Evolutionary conservation across 176 grass and related monocot genomes (phyloP).

Genomic region (Hordeum vulgare): DNA sequence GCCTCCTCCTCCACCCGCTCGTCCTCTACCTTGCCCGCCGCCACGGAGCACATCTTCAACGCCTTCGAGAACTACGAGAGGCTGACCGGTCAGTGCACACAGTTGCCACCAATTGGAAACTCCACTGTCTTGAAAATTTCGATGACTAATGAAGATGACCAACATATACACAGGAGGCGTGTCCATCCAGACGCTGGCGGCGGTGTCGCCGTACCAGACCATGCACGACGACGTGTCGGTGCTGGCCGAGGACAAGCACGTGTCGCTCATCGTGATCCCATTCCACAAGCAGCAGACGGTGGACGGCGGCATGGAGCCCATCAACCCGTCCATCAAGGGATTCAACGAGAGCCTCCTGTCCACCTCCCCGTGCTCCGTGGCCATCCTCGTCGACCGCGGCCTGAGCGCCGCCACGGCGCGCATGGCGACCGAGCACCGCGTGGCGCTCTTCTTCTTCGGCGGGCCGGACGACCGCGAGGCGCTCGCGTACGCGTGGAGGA

Average conservation of each 20-base stretch:
- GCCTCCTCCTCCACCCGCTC: conserved; percentile 11
- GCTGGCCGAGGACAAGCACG: conserved; percentile 69
- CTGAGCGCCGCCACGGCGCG: conserved; percentile 44
- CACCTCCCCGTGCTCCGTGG: conserved; percentile 65
- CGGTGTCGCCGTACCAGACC: conserved; percentile 62
- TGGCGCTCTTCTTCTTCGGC: conserved; percentile 67
- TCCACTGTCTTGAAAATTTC: neutral
- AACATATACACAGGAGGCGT: conserved; percentile 33
- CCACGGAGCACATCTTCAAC: conserved; percentile 57
- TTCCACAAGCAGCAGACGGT: conserved; percentile 96
- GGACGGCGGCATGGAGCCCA: conserved; percentile 77
- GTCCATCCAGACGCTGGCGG: conserved; percentile 61
- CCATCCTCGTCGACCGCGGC: conserved; percentile 69
- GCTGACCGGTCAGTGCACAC: conserved; percentile 10
- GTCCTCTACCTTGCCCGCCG: neutral
- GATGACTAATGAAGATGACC: neutral
- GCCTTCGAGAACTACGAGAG: conserved; percentile 76
- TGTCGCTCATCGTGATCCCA: conserved; percentile 67
- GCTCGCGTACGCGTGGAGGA: conserved; percentile 51
- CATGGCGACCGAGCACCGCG: conserved; percentile 24
- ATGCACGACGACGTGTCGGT: conserved; percentile 86
- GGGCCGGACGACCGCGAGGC: conserved; percentile 81
- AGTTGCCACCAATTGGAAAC: neutral
- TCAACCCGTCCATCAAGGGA: conserved; percentile 37
- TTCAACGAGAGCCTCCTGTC: conserved; percentile 66